phyloP scores from a whole-genome alignment of 2,329 filamentous ascomycete species.

The Microascus cirrosus region DNA sequence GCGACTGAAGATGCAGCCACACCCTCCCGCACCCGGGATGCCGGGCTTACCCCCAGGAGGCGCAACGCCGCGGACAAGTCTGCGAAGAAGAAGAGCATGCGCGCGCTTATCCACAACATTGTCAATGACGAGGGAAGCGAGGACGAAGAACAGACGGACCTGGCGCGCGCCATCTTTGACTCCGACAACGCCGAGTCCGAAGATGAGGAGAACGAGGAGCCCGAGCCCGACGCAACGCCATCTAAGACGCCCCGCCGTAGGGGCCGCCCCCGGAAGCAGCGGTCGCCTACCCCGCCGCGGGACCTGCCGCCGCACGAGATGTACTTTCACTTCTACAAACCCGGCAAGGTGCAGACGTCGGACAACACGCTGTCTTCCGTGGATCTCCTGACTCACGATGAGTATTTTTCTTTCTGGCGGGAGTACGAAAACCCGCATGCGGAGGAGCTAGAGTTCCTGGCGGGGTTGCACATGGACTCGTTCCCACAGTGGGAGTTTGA shows the following conservation, averaged over 20 bases:
- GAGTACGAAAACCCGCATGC: conserved; percentile 58
- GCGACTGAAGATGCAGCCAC: conserved; percentile 3
- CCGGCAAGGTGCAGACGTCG: conserved; percentile 72
- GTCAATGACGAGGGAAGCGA: conserved; percentile 54
- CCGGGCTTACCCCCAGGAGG: conserved; percentile 48
- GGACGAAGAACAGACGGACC: conserved; percentile 58
- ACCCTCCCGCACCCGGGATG: conserved; percentile 15
- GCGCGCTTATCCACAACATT: conserved; percentile 62
- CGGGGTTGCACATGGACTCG: conserved; percentile 64
- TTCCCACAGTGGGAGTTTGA: conserved; percentile 94
- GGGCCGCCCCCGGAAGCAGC: conserved; percentile 34
- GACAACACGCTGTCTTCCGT: conserved; percentile 71
- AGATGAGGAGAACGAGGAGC: conserved; percentile 13
- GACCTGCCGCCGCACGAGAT: conserved; percentile 80
- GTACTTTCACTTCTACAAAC: conserved; percentile 88
- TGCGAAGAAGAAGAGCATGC: conserved; percentile 74
- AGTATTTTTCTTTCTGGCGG: conserved; percentile 64
- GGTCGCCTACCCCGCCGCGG: conserved; percentile 67
- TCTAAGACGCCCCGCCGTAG: conserved; percentile 39
- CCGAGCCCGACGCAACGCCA: conserved; percentile 22
- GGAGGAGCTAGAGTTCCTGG: conserved; percentile 58
- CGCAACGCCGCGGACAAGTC: conserved; percentile 70
- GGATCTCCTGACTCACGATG: conserved; percentile 74
- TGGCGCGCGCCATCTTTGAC: conserved; percentile 58
- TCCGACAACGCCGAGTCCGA: conserved; percentile 10